A percentile compares a stretch with the other conserved stretches of the same genome.
These are phyloP conservation scores for Globisporangium apiculatum DNA, from an alignment of 352 stramenopile genomes.

Conservation along the genomic window DNA sequence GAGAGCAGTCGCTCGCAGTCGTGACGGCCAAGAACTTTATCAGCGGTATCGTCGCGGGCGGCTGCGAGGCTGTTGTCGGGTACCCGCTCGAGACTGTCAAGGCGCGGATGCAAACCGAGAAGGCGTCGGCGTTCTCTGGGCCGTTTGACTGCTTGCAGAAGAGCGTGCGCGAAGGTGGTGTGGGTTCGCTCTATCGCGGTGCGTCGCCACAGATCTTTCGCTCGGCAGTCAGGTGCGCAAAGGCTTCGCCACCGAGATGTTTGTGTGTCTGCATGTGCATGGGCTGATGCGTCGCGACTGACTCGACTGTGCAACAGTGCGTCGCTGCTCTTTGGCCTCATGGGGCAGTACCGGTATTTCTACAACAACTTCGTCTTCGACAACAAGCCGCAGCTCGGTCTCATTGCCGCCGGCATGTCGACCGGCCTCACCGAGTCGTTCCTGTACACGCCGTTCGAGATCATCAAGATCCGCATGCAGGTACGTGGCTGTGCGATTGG, in stretches of 20 bases:
- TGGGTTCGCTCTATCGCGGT: constrained; percentile 54
- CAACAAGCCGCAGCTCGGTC: constrained; percentile 39
- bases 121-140: constrained; percentile 26
- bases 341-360: constrained; percentile 68
- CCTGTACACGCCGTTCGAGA: constrained; percentile 71
- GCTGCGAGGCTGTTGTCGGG: constrained; percentile 49
- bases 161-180: constrained; percentile 42
- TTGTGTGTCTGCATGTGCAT: not conserved
- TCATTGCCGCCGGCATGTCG: constrained; percentile 47
- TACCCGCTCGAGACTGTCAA: constrained; percentile 70
- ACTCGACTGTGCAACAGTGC: constrained; percentile 18
- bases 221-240: constrained; percentile 44
- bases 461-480: constrained; percentile 73
- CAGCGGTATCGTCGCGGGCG: constrained; percentile 46
- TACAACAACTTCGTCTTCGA: constrained; percentile 56
- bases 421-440: constrained; percentile 55
- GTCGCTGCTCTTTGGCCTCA: constrained; percentile 63
- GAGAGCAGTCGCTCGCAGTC: constrained; percentile 33
- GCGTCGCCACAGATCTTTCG: constrained; percentile 65
- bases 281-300: not conserved
- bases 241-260: not conserved
- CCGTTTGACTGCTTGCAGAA: constrained; percentile 50
- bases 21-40: constrained; percentile 60
- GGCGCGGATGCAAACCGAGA: constrained; percentile 62
- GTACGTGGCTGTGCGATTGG: not conserved